Base-by-base conservation (phyloP, 2,329 filamentous ascomycete species). In the Penicillium thymicola region DNA sequence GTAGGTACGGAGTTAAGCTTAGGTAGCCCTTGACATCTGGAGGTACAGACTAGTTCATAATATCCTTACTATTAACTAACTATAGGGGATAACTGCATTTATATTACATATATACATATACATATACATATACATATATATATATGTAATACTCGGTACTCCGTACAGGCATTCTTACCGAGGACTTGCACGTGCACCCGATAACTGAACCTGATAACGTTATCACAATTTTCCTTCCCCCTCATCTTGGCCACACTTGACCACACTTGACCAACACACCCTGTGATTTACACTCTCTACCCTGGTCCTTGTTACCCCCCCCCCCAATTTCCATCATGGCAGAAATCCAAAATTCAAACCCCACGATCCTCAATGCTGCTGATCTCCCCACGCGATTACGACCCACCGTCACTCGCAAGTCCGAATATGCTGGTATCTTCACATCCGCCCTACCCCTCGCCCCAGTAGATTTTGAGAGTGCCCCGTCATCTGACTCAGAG, bases 291-390 rank as follows among this genome's bases (percentile, higher is more conserved):
- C 5, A 25, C 30, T 9, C 18, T 25, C 10, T 18, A 18, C 21
- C 18, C 14, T 47, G 18, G 21, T 25, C 30, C 32, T 27, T 46
- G 28, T 40, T 40, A 51, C 30, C 36, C 43, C 27, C 10, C 11
- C 36, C 5, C n/a, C n/a, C n/a, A n/a, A 43, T 18, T 45, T 30
- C 53, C 53, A 57, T 13, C 52, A 74, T 75, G 70, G 62, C 67
- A 10, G 70, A 73, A 57, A 67, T 74, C 43, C 71, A 75, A 44
- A 74, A 75, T 51, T 91, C 89, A 62, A 97, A 99, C 78, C 94
- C 94, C 53, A 95, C 90, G 62, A 92, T 99, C 71, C 80, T 97
- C 68, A 95, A 88, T 76, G 84, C 86, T 51, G 90, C 90, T 42
- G 90, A 97, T 76, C 85, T 99, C 49, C 92, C 94, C 43, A 94